These are phyloP conservation scores for Tulasnella sp. DNA, from an alignment of 768 basidiomycete genomes.

Conservation along the genomic window DNA sequence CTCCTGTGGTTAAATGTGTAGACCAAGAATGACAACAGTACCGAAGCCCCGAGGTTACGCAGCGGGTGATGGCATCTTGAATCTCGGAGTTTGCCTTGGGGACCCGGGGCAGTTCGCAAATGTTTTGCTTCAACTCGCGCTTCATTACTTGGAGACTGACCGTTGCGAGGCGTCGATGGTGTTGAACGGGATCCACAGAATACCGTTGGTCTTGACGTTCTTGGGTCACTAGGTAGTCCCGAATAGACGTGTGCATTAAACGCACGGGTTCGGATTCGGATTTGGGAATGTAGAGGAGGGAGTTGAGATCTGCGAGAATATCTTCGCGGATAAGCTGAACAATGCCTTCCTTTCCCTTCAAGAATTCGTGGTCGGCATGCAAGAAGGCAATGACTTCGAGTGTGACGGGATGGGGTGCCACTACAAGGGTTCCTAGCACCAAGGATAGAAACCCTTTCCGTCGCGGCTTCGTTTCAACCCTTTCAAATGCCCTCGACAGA, in stretches of 20 bases:
- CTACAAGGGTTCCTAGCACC: not conserved
- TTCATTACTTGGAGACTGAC: not conserved
- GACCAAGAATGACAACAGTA: too few relatives aligned
- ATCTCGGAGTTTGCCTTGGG: too few relatives aligned
- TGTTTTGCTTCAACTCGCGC: not conserved
- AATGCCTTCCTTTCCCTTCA: not conserved
- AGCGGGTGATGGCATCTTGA: too few relatives aligned
- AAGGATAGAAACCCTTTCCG: not conserved
- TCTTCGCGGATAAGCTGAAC: not conserved
- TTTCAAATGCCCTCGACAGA: too few relatives aligned
- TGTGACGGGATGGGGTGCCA: not conserved
- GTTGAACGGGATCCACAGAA: not conserved
- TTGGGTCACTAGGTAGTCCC: not conserved
- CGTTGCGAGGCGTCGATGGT: not conserved
- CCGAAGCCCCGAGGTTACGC: too few relatives aligned
- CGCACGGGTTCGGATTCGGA: not conserved
- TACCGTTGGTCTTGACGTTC: not conserved
- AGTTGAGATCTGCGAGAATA: not conserved
- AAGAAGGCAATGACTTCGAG: not conserved
- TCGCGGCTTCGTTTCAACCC: too few relatives aligned
- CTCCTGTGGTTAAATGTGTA: too few relatives aligned
- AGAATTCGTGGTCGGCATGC: not conserved
- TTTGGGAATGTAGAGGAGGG: not conserved
- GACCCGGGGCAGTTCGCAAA: too few relatives aligned
- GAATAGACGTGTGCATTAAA: not conserved